These are phyloP conservation scores for Candida ficus DNA, from an alignment of 805 yeast genomes.

Conservation along the genomic window DNA sequence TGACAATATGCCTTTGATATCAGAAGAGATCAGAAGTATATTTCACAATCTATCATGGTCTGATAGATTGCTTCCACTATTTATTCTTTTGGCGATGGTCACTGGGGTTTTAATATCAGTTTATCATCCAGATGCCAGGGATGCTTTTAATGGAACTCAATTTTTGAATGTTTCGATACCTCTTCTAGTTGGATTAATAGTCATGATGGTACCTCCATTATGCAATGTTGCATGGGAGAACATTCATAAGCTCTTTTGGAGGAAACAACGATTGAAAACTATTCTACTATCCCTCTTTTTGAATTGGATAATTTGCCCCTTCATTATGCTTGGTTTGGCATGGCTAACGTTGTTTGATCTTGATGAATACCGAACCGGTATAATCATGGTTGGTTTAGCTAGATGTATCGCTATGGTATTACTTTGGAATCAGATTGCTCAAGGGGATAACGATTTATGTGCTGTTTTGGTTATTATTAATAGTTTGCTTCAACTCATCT, in stretches of 20 bases:
- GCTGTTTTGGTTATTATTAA: conserved; percentile 30
- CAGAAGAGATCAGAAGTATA: no score
- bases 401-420: conserved; percentile 62
- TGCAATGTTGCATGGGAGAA: not conserved
- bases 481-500: not conserved
- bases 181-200: not conserved
- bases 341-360: conserved; percentile 47
- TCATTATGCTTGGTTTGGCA: conserved; percentile 50
- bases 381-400: conserved; percentile 56
- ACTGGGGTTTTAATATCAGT: not conserved
- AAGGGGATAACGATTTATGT: conserved; percentile 46
- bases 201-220: not conserved
- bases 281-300: conserved; percentile 30
- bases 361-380: conserved; percentile 45
- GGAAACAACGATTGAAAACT: not conserved
- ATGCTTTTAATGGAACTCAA: not conserved
- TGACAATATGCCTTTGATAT: no score
- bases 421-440: conserved; percentile 51
- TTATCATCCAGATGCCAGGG: not conserved
- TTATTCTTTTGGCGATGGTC: not conserved
- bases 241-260: not conserved
- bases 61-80: not conserved
- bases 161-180: not conserved
- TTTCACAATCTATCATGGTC: no score
- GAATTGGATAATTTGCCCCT: conserved; percentile 55